Conservation (phyloP, 495 filamentous ascomycete species). For the Annulohypoxylon stygium region DNA sequence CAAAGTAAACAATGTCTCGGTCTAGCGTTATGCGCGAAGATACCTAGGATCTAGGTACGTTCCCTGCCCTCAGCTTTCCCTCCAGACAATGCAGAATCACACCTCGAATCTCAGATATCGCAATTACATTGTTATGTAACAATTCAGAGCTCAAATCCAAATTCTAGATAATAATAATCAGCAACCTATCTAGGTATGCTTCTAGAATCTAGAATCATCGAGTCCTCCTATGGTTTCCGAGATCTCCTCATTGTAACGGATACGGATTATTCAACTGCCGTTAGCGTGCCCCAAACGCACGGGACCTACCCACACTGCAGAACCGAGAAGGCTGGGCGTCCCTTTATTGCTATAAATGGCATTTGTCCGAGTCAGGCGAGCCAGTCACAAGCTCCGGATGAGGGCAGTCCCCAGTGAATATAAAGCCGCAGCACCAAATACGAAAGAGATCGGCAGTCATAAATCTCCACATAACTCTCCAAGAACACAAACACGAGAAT, state of each 20-base stretch:
- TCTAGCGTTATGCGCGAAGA: background rate
- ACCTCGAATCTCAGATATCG: background rate
- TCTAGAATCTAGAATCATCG: constrained; percentile 33
- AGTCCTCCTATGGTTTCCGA: constrained; percentile 1
- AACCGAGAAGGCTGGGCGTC: constrained; percentile 21
- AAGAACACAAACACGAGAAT: constrained; percentile 42
- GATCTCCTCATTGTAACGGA: constrained; percentile 12
- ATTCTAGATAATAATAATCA: background rate
- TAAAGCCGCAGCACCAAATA: constrained; percentile 45
- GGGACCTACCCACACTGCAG: constrained; percentile 23
- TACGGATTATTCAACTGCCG: constrained; percentile 34
- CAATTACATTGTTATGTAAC: background rate
- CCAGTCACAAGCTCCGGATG: constrained; percentile 32
- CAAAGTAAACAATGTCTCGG: constrained; percentile 2
- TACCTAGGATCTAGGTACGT: background rate
- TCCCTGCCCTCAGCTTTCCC: background rate
- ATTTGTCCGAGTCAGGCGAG: constrained; percentile 21
- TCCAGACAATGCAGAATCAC: background rate
- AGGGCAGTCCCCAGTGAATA: constrained; percentile 17
- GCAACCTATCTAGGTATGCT: constrained; percentile 29
- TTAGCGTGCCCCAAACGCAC: constrained; percentile 38
- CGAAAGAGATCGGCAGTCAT: constrained; percentile 47
- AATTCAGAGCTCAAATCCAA: constrained; percentile 1
- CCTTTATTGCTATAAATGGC: constrained; percentile 42
- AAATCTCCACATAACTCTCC: constrained; percentile 37